phyloP scores from a whole-genome alignment of 345 rosid species.

The Orychophragmus violaceus region DNA sequence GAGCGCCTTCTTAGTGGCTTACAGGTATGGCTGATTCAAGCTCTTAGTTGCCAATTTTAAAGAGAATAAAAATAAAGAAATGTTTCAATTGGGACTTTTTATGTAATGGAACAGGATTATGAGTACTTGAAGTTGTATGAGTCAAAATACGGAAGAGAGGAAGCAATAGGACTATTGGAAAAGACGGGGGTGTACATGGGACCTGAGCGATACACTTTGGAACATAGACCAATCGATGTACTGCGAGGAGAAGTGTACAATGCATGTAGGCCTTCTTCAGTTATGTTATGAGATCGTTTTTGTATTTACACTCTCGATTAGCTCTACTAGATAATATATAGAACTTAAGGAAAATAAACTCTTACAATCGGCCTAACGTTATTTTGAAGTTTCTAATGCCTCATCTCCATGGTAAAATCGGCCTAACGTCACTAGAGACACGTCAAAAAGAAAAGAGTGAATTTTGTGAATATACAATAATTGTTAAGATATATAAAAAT shows the following conservation, averaged over 20 bases:
- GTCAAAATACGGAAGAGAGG: constrained; percentile 71
- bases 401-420: too few species aligned
- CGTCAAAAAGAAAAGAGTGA: too few species aligned
- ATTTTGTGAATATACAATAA: too few species aligned
- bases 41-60: neutral
- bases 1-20: constrained; percentile 92
- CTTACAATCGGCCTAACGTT: too few species aligned
- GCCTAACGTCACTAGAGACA: too few species aligned
- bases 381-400: too few species aligned
- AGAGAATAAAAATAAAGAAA: neutral
- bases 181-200: constrained; percentile 79
- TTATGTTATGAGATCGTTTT: neutral
- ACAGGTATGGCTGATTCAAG: constrained; percentile 50
- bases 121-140: constrained; percentile 77
- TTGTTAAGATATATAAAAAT: too few species aligned
- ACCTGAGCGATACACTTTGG: constrained; percentile 84
- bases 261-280: constrained; percentile 39
- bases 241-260: constrained; percentile 90
- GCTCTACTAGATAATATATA: neutral
- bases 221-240: constrained; percentile 77
- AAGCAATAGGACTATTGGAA: constrained; percentile 70
- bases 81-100: neutral
- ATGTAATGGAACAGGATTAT: constrained; percentile 45
- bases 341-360: neutral
- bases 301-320: neutral